Conservation (phyloP, 192 early-diverging fungal genomes). For the Coemansia sp. region DNA sequence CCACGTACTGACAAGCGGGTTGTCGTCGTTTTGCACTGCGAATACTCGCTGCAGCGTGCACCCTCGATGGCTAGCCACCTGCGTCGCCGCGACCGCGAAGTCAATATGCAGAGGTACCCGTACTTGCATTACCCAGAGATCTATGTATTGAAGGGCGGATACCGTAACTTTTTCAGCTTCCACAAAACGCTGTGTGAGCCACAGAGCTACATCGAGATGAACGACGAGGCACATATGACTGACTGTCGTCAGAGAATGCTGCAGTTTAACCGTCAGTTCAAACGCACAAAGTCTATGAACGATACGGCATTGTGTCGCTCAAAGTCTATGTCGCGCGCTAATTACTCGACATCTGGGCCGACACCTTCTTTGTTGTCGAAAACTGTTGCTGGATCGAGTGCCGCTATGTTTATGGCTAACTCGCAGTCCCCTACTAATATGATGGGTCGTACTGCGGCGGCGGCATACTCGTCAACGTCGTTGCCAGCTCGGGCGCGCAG, state of each 20-base stretch:
- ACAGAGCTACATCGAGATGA: constrained; percentile 81
- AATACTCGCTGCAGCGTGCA: constrained; percentile 79
- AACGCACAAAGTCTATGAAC: constrained; percentile 59
- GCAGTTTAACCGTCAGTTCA: constrained; percentile 59
- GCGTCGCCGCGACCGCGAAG: constrained; percentile 72
- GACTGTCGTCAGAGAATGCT: constrained; percentile 60
- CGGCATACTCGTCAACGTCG: constrained; percentile 28
- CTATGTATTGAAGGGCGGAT: constrained; percentile 85
- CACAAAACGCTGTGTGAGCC: constrained; percentile 70
- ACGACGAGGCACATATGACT: constrained; percentile 58
- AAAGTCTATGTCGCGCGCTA: constrained; percentile 3
- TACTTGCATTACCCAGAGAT: constrained; percentile 81
- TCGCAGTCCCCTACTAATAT: constrained; percentile 32
- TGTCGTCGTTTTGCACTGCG: constrained; percentile 84
- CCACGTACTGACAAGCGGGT: constrained; percentile 51
- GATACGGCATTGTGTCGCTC: constrained; percentile 30
- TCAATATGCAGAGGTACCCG: constrained; percentile 75
- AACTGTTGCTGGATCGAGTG: constrained; percentile 13
- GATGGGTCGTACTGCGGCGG: constrained; percentile 1
- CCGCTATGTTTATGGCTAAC: constrained; percentile 21
- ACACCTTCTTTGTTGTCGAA: not conserved
- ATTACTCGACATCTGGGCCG: not conserved
- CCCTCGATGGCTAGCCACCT: constrained; percentile 82
- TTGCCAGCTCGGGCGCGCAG: constrained; percentile 27
- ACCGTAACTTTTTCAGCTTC: constrained; percentile 69